phyloP scores from a whole-genome alignment of 2,329 filamentous ascomycete species.

The Pyricularia sp. region DNA sequence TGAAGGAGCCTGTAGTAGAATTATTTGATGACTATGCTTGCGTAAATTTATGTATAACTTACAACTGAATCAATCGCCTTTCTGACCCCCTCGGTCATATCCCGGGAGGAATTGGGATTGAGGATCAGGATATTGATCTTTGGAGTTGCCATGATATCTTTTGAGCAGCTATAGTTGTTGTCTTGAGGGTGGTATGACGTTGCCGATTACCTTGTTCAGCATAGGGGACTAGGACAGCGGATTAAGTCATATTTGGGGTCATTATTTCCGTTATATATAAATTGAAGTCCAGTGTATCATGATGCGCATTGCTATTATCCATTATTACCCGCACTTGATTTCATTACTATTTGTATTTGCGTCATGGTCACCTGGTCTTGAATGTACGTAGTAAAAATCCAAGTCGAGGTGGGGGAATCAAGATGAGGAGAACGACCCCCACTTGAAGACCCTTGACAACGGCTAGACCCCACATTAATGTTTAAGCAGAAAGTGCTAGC shows the following conservation, averaged over 20 bases:
- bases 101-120: conserved; percentile 68
- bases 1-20: no score
- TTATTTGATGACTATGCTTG: no score
- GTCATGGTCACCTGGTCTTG: neutral
- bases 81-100: conserved; percentile 62
- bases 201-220: neutral
- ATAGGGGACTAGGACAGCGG: neutral
- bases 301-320: neutral
- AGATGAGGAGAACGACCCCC: neutral
- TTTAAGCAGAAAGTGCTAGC: neutral
- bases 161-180: neutral
- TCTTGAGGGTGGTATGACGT: neutral
- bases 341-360: neutral
- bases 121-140: conserved; percentile 47
- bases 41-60: neutral
- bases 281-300: neutral
- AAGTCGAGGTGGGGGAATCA: neutral
- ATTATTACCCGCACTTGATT: neutral
- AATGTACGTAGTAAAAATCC: neutral
- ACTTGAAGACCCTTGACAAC: neutral
- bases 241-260: neutral
- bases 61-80: conserved; percentile 25
- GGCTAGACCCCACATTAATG: neutral
- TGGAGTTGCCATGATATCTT: neutral
- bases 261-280: neutral